Percentiles rank a stretch among this genome's conserved stretches.
phyloP scores from a whole-genome alignment of 805 yeast species.

The Candida peoriensis region DNA sequence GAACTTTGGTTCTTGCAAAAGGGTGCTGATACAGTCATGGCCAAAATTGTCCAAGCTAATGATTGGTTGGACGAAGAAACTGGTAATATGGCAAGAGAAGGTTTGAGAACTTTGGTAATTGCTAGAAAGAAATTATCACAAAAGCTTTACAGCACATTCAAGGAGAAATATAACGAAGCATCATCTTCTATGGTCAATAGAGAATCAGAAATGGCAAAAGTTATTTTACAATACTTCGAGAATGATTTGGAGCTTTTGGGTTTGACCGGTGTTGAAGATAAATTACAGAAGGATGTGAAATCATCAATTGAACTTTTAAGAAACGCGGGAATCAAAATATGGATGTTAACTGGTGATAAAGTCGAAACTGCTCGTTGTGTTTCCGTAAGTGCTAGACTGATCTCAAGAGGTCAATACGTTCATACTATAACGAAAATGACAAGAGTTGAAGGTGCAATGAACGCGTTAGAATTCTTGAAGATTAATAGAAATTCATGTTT shows the following conservation, averaged over 20 bases:
- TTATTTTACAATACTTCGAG: constrained; percentile 68
- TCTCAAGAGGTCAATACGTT: constrained; percentile 89
- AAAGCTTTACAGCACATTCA: constrained; percentile 57
- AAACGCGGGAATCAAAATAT: constrained; percentile 94
- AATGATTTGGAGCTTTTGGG: constrained; percentile 82
- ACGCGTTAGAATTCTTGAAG: constrained; percentile 66
- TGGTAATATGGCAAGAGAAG: constrained; percentile 97
- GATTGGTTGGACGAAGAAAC: constrained; percentile 99
- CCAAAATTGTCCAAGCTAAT: constrained; percentile 69
- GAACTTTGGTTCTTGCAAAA: constrained; percentile 85
- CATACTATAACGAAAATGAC: constrained; percentile 72
- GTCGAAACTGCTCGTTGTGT: constrained; percentile 98
- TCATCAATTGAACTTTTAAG: constrained; percentile 86
- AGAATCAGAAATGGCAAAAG: constrained; percentile 66
- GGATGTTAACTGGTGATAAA: constrained; percentile 99
- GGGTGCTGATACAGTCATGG: constrained; percentile 97
- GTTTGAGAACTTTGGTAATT: constrained; percentile 88
- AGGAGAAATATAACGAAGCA: constrained; percentile 62
- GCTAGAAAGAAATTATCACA: constrained; percentile 71
- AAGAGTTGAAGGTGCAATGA: constrained; percentile 59
- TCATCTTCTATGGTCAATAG: constrained; percentile 75
- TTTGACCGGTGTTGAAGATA: constrained; percentile 96
- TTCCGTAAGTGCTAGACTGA: constrained; percentile 90
- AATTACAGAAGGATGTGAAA: constrained; percentile 86
- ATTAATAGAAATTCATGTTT: constrained; percentile 61